A percentile compares a stretch with the other conserved stretches of the same genome.
Evolutionary conservation across 2,329 filamentous ascomycete genomes (phyloP).

Genomic region (Colletotrichum euphorbiae): DNA sequence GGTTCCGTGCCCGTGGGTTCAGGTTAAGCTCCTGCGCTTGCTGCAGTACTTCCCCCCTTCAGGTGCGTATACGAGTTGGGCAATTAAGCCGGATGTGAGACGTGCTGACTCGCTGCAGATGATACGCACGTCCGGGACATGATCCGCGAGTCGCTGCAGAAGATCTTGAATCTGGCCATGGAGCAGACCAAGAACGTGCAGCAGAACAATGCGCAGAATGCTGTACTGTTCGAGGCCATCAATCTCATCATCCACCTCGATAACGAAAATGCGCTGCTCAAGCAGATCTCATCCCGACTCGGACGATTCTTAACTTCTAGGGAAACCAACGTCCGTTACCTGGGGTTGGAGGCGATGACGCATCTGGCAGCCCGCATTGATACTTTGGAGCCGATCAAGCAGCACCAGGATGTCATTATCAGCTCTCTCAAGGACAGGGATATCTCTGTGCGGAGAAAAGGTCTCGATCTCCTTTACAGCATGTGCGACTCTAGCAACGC

Average conservation of each 20-base stretch:
- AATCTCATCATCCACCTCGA: constrained; percentile 98
- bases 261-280: constrained; percentile 93
- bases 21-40: constrained; percentile 91
- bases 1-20: constrained; percentile 98
- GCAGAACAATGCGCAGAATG: constrained; percentile 99
- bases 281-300: constrained; percentile 90
- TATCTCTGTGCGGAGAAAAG: constrained; percentile 96
- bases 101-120: constrained; percentile 62
- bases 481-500: constrained; percentile 99
- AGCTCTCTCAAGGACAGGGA: constrained; percentile 94
- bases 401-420: constrained; percentile 96
- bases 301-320: constrained; percentile 97
- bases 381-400: constrained; percentile 96
- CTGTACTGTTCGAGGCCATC: constrained; percentile 97
- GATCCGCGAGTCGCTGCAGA: constrained; percentile 90
- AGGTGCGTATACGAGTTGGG: constrained; percentile 62
- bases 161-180: constrained; percentile 90
- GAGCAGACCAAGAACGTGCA: constrained; percentile 98
- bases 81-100: constrained; percentile 9
- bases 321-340: constrained; percentile 96
- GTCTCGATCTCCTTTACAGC: constrained; percentile 96
- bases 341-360: constrained; percentile 97
- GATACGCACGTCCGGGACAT: constrained; percentile 92
- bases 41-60: constrained; percentile 97
- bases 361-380: constrained; percentile 94